Percentiles rank a stretch among this genome's conserved stretches.
phyloP scores from a whole-genome alignment of 352 stramenopile species.

The Phytophthora litchii region DNA sequence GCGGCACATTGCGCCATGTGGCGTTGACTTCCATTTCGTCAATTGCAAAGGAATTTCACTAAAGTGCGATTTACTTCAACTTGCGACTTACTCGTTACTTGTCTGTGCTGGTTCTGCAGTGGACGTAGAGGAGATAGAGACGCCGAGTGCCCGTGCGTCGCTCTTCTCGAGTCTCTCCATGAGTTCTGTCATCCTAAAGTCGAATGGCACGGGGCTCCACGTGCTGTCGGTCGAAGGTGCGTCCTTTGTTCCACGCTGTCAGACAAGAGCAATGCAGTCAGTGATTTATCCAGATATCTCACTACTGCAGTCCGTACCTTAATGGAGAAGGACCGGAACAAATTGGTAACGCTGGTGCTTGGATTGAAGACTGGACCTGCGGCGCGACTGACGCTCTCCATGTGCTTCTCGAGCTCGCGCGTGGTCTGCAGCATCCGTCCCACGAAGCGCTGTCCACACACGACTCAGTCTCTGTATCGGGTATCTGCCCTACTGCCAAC shows the following conservation, averaged over 20 bases:
- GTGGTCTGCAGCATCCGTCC: conserved; percentile 58
- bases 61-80: conserved; percentile 26
- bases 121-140: conserved; percentile 47
- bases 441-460: conserved; percentile 56
- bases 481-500: neutral
- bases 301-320: conserved; percentile 45
- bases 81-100: neutral
- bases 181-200: conserved; percentile 58
- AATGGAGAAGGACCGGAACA: conserved; percentile 66
- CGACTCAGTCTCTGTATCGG: neutral
- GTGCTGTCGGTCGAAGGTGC: conserved; percentile 32
- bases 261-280: conserved; percentile 1
- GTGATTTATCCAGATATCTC: neutral
- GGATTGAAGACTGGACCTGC: conserved; percentile 68
- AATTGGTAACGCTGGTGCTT: conserved; percentile 57
- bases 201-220: conserved; percentile 69
- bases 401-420: conserved; percentile 67
- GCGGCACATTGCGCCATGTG: conserved; percentile 46
- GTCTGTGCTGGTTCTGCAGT: neutral
- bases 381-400: conserved; percentile 55
- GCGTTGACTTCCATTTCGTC: conserved; percentile 43
- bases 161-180: conserved; percentile 59
- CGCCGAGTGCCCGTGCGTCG: conserved; percentile 58
- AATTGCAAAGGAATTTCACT: conserved; percentile 3
- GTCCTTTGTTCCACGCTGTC: conserved; percentile 43